These are phyloP conservation scores for Debaryomyces udenii DNA, from an alignment of 1,139 yeast species.

Conservation along the genomic window DNA sequence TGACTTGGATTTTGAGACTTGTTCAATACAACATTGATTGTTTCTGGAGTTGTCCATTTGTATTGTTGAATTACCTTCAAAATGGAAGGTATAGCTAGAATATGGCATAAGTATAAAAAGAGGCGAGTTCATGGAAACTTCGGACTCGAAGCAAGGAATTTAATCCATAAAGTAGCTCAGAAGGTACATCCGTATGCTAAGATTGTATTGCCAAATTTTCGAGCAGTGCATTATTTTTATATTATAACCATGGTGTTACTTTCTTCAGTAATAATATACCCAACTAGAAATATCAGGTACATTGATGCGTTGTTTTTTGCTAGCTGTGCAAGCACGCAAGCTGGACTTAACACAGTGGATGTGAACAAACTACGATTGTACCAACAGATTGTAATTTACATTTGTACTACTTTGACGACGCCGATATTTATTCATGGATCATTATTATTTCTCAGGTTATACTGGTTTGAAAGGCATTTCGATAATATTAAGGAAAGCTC, in stretches of 20 bases:
- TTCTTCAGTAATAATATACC: slow-evolving; percentile 75
- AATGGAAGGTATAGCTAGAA: not conserved
- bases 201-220: slow-evolving; percentile 68
- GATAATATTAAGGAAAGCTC: slow-evolving; percentile 78
- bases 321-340: slow-evolving; percentile 82
- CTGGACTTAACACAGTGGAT: slow-evolving; percentile 84
- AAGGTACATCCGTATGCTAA: slow-evolving; percentile 47
- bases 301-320: slow-evolving; percentile 81
- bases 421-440: slow-evolving; percentile 89
- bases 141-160: slow-evolving; percentile 28
- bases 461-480: slow-evolving; percentile 88
- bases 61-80: not conserved
- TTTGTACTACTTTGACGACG: slow-evolving; percentile 67
- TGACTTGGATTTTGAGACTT: too few relatives aligned
- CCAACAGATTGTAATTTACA: slow-evolving; percentile 74
- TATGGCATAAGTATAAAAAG: slow-evolving; percentile 11
- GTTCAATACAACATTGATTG: too few relatives aligned
- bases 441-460: slow-evolving; percentile 75
- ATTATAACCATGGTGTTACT: slow-evolving; percentile 56
- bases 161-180: slow-evolving; percentile 27
- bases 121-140: slow-evolving; percentile 11
- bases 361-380: slow-evolving; percentile 62
- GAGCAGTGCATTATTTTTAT: slow-evolving; percentile 77
- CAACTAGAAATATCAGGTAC: slow-evolving; percentile 65
- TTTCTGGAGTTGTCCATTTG: too few relatives aligned